Conservation (phyloP, 2,329 filamentous ascomycete species). For the Fusarium tuaranense region DNA sequence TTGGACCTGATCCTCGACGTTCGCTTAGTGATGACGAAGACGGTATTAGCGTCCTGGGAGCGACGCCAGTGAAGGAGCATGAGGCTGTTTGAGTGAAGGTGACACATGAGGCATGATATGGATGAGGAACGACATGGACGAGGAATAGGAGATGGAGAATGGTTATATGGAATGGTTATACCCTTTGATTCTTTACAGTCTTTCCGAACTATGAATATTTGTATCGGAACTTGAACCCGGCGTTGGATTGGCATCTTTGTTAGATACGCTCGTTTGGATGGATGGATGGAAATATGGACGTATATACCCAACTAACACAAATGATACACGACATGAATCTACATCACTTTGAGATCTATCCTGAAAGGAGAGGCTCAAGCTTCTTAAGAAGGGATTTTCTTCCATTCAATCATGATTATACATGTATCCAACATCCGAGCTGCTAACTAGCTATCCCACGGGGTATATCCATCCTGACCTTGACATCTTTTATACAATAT, state of each 20-base stretch:
- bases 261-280: constrained; percentile 25
- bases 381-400: not conserved
- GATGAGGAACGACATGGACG: not conserved
- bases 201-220: constrained; percentile 16
- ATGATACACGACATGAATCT: not conserved
- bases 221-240: constrained; percentile 14
- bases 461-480: not conserved
- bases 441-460: not conserved
- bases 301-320: not conserved
- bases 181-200: constrained; percentile 40
- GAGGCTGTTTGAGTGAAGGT: constrained; percentile 51
- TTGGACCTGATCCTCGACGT: constrained; percentile 26
- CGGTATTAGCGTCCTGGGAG: constrained; percentile 51
- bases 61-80: constrained; percentile 51
- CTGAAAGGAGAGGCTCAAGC: not conserved
- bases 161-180: constrained; percentile 28
- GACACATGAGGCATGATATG: not conserved
- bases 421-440: not conserved
- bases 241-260: constrained; percentile 21
- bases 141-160: not conserved
- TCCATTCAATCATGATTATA: not conserved
- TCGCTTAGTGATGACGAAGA: constrained; percentile 47
- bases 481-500: constrained; percentile 14
- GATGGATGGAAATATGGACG: not conserved
- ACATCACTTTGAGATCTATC: not conserved